Conservation (phyloP, 2,329 filamentous ascomycete species). For the Colletotrichum sp. region DNA sequence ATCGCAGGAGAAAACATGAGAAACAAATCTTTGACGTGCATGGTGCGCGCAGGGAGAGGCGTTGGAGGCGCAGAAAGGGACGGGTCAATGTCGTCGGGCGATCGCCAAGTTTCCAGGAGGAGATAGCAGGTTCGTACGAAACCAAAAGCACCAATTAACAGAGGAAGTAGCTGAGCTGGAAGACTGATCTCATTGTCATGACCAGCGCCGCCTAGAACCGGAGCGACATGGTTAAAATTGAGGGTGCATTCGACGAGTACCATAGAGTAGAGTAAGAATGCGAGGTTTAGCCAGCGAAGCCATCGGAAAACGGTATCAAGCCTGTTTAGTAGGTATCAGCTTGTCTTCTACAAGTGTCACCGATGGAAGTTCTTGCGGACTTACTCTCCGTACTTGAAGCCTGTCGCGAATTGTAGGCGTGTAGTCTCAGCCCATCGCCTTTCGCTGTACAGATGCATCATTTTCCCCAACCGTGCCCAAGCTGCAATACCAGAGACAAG, state of each 20-base stretch:
- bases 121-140: conserved; percentile 23
- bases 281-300: conserved; percentile 25
- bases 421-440: conserved; percentile 1
- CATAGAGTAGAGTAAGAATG: conserved; percentile 29
- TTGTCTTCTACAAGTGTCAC: too few species aligned
- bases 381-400: conserved; percentile 25
- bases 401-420: conserved; percentile 23
- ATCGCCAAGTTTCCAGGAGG: conserved; percentile 17
- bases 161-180: conserved; percentile 26
- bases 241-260: conserved; percentile 29
- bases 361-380: background rate
- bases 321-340: too few species aligned
- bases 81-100: background rate
- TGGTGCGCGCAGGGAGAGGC: background rate
- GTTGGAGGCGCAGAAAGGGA: background rate
- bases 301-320: conserved; percentile 7
- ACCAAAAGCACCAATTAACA: conserved; percentile 25
- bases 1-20: background rate
- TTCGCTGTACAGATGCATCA: background rate
- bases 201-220: conserved; percentile 23
- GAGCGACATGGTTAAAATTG: conserved; percentile 28
- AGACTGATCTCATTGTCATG: conserved; percentile 21
- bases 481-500: conserved; percentile 22
- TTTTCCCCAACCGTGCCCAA: conserved; percentile 13
- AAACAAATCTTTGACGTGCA: background rate